Evolutionary conservation across 352 stramenopile genomes (phyloP), one percentile per base, ranked within the genome.

Genomic region (Globisporangium apiculatum): DNA sequence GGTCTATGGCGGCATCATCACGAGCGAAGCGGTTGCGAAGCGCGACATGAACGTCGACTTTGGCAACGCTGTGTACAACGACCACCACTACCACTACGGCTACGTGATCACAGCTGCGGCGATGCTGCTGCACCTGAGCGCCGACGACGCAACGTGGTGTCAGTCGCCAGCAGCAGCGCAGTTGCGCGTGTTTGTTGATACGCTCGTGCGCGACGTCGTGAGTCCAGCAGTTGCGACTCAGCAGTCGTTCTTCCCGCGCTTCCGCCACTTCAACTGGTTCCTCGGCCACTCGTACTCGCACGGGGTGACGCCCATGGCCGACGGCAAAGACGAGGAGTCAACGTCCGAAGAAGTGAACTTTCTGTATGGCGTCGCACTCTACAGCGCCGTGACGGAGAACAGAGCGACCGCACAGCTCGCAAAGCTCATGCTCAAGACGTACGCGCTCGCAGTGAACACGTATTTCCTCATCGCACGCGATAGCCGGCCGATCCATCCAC

Each of bases 41-140:
- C 68, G 81, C 36, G 79, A 89, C 59, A 73, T 87, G 57, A 85
- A 89, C 61, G 74, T 86, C 18, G 79, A 89, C 54, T 89, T 89
- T 51, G 76, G 79, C 49, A 89, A 87, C 58, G 66, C 64, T 24
- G 73, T 86, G 38, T 89, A 87, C 71, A 89, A 87, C 47, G 79
- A 89, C 50, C 79, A 89, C 57, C 76, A 89, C 60, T 89, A 87
- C 41, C 79, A 89, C 59, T 89, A 86, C 53, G 79, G 79, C 61
- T 89, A 89, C 55, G 64, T 77, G 15, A 74, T 87, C 48, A 83
- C 67, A 8, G 79, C 71, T 0, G 68, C 71, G 31, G 72, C 70
- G 17, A 87, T 87, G 55, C 57, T 66, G 24, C 55, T 84, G 40
- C 64, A 78, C 48, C 60, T 87, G 47, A 54, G 61, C 37, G 62